Percentiles rank a stretch among this genome's conserved stretches.
These are phyloP conservation scores for Syzygium grande DNA, from an alignment of 345 rosid species.

Conservation along the genomic window DNA sequence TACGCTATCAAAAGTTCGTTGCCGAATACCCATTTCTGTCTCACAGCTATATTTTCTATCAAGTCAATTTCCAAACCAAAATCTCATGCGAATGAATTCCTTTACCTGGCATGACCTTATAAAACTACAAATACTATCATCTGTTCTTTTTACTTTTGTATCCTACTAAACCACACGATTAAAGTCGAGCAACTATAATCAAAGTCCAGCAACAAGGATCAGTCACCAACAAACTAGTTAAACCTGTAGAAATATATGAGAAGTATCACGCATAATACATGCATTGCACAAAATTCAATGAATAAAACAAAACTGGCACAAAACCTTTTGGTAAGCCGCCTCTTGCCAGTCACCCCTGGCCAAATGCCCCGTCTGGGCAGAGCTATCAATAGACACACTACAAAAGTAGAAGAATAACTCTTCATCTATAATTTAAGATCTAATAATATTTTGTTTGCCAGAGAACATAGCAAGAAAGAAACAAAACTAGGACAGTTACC, in stretches of 20 bases:
- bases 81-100: neutral
- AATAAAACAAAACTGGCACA: neutral
- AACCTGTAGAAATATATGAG: neutral
- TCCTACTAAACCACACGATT: neutral
- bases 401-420: constrained; percentile 6
- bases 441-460: neutral
- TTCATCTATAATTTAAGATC: neutral
- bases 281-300: neutral
- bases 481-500: neutral
- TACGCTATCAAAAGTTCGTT: neutral
- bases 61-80: neutral
- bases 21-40: neutral
- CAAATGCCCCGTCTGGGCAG: constrained; percentile 59
- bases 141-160: neutral
- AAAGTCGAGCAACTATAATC: neutral
- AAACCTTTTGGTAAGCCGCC: constrained; percentile 78
- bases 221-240: neutral
- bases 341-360: constrained; percentile 87
- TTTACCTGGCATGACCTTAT: neutral
- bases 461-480: neutral
- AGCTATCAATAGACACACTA: constrained; percentile 64
- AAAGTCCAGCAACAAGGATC: neutral
- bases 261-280: neutral
- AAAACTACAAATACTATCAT: neutral
- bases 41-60: neutral